These are phyloP conservation scores for Pythium dissotocum DNA, from an alignment of 352 stramenopile species.

Conservation along the genomic window DNA sequence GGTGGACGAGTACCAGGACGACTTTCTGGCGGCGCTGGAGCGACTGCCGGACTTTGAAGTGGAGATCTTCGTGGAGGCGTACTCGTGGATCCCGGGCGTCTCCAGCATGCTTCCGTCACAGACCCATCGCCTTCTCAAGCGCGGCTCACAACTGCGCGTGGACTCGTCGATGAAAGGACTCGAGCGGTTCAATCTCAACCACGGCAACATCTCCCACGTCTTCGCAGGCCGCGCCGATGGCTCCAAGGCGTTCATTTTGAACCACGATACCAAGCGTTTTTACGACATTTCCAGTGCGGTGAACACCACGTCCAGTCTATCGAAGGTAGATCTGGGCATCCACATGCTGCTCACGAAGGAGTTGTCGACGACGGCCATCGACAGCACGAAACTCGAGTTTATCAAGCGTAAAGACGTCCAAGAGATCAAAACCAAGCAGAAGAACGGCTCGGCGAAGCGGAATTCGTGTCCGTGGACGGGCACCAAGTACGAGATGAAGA, in stretches of 20 bases:
- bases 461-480: slow-evolving; percentile 56
- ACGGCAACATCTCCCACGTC: slow-evolving; percentile 70
- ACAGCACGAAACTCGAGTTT: slow-evolving; percentile 59
- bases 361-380: slow-evolving; percentile 60
- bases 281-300: slow-evolving; percentile 71
- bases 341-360: slow-evolving; percentile 74
- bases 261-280: slow-evolving; percentile 56
- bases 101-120: slow-evolving; percentile 79
- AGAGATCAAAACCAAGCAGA: slow-evolving; percentile 32
- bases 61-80: slow-evolving; percentile 77
- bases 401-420: slow-evolving; percentile 58
- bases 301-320: slow-evolving; percentile 45
- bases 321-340: slow-evolving; percentile 72
- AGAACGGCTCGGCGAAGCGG: slow-evolving; percentile 31
- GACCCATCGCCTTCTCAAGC: slow-evolving; percentile 72
- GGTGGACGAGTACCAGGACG: slow-evolving; percentile 48
- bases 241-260: slow-evolving; percentile 51
- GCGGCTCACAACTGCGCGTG: slow-evolving; percentile 61
- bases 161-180: slow-evolving; percentile 77
- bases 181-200: slow-evolving; percentile 77
- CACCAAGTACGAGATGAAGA: slow-evolving; percentile 77
- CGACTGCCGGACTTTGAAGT: slow-evolving; percentile 75
- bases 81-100: slow-evolving; percentile 81
- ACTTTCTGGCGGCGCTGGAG: slow-evolving; percentile 63
- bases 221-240: slow-evolving; percentile 41